A percentile compares a stretch with the other conserved stretches of the same genome.
Evolutionary conservation across 257 asterid genomes (phyloP).

Genomic region (Ilex asprella): DNA sequence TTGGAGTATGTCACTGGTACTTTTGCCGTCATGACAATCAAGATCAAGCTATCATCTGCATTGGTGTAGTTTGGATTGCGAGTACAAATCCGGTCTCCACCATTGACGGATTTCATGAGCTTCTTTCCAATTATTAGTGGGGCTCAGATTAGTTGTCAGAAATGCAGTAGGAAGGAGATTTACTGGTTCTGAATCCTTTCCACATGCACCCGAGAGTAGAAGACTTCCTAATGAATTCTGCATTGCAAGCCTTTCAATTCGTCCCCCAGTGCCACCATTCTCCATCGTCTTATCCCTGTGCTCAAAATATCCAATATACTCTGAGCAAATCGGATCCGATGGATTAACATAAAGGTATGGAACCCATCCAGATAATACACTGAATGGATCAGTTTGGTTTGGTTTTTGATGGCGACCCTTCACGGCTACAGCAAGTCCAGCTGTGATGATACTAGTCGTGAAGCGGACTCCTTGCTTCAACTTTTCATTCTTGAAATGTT

Average conservation of each 20-base stretch:
- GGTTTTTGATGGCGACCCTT: constrained; percentile 9
- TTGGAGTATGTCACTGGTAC: too few species aligned
- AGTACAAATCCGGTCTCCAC: constrained; percentile 52
- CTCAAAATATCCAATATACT: constrained; percentile 53
- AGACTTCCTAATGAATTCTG: constrained; percentile 54
- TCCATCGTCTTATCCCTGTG: constrained; percentile 59
- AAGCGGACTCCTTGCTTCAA: constrained; percentile 46
- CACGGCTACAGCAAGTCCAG: constrained; percentile 52
- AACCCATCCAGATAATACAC: constrained; percentile 46
- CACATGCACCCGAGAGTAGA: constrained; percentile 23
- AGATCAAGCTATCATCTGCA: constrained; percentile 13
- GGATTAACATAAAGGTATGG: constrained; percentile 64
- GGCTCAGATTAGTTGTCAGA: constrained; percentile 31
- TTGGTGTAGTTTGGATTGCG: constrained; percentile 27
- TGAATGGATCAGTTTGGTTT: constrained; percentile 23
- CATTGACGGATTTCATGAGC: constrained; percentile 72
- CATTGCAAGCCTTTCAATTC: constrained; percentile 50
- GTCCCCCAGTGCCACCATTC: constrained; percentile 32
- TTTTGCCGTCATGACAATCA: too few species aligned
- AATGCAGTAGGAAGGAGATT: constrained; percentile 70
- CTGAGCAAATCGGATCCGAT: constrained; percentile 54
- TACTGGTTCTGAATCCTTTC: constrained; percentile 44
- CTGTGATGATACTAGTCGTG: constrained; percentile 42
- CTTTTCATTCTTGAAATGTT: constrained; percentile 35
- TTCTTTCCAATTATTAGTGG: constrained; percentile 25